Evolutionary conservation across 2,329 filamentous ascomycete species (phyloP).

Genomic region (Chrysoporthe austroafricana): DNA sequence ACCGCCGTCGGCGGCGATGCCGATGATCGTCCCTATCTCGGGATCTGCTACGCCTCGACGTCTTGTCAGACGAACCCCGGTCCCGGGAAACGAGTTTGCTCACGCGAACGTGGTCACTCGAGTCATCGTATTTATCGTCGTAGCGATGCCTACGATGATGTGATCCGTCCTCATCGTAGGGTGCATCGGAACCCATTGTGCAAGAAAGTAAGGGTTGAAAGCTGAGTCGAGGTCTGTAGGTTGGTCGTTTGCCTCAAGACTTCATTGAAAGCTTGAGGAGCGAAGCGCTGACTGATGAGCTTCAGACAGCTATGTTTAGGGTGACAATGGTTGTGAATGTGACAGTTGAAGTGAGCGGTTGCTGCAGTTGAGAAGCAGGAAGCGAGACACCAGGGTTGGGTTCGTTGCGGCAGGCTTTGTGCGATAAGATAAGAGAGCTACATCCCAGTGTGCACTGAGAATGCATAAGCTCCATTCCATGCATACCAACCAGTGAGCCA

Average conservation of each 20-base stretch:
- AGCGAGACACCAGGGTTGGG: not conserved
- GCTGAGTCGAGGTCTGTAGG: not conserved
- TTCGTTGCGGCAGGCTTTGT: not conserved
- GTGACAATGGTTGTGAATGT: not conserved
- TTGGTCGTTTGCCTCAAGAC: not conserved
- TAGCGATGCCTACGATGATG: conserved; percentile 1
- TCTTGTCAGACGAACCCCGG: conserved; percentile 16
- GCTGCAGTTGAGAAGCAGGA: not conserved
- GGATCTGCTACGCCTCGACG: conserved; percentile 15
- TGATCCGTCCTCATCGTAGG: conserved; percentile 11
- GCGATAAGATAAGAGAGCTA: conserved; percentile 10
- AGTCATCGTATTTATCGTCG: conserved; percentile 14
- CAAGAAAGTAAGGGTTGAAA: not conserved
- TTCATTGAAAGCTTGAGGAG: not conserved
- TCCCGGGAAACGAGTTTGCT: conserved; percentile 18
- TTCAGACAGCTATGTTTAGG: not conserved
- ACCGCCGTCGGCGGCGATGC: conserved; percentile 20
- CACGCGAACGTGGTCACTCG: conserved; percentile 4
- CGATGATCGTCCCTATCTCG: conserved; percentile 15
- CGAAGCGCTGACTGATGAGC: not conserved
- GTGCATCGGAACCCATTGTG: conserved; percentile 18
- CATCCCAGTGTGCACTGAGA: not conserved
- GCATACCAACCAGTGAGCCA: not conserved
- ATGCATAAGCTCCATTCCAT: not conserved
- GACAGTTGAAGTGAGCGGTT: not conserved